Percentiles rank a stretch among this genome's conserved stretches.
Evolutionary conservation across 345 rosid species (phyloP).

Genomic region (Moricandia arvensis): DNA sequence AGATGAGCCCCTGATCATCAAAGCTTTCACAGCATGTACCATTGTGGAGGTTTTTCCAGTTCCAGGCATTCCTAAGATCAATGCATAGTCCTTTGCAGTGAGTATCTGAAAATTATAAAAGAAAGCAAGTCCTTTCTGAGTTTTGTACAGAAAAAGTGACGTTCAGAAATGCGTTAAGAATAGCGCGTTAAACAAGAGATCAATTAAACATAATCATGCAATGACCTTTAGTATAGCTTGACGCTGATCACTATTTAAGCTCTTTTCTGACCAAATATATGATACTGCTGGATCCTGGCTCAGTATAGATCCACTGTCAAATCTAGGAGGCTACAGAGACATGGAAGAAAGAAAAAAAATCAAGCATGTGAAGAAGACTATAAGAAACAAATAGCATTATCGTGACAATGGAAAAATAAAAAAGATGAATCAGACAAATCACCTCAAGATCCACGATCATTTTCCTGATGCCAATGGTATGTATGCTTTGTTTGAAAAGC

Average conservation of each 20-base stretch:
- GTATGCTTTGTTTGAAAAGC: conserved; percentile 63
- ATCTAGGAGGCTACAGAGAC: conserved; percentile 77
- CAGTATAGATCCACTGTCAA: conserved; percentile 79
- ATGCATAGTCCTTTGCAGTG: conserved; percentile 87
- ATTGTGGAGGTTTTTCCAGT: conserved; percentile 97
- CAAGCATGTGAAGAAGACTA: conserved; percentile 7
- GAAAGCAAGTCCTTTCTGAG: conserved; percentile 7
- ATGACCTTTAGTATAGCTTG: conserved; percentile 92
- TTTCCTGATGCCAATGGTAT: conserved; percentile 72
- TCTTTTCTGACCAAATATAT: conserved; percentile 83
- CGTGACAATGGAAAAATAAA: not conserved
- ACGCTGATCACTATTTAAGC: conserved; percentile 91
- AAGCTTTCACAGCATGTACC: conserved; percentile 97
- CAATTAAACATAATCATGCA: conserved; percentile 20
- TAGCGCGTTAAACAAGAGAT: conserved; percentile 15
- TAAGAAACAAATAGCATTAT: conserved; percentile 10
- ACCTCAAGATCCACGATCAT: conserved; percentile 94
- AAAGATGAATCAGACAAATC: conserved; percentile 35
- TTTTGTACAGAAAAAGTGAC: conserved; percentile 12
- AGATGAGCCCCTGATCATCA: conserved; percentile 90
- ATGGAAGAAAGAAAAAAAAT: conserved; percentile 16
- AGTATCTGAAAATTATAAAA: conserved; percentile 64
- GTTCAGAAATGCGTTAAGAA: conserved; percentile 6
- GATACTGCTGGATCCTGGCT: conserved; percentile 99
- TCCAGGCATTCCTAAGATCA: conserved; percentile 99